phyloP scores from a whole-genome alignment of 805 yeast species.

The Cyberlindnera saturnus region DNA sequence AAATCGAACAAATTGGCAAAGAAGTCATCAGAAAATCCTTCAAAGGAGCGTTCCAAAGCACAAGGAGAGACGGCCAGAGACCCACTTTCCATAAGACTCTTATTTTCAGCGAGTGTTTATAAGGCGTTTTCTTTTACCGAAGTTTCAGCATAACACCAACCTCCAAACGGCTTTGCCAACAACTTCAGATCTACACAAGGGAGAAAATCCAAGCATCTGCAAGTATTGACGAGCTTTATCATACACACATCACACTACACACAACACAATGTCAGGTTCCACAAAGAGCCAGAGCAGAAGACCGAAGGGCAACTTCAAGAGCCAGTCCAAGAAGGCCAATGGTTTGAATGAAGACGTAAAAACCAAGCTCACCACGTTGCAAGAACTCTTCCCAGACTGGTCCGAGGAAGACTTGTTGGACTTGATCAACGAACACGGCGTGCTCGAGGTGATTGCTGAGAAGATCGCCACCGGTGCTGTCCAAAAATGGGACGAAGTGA shows the following conservation, averaged over 20 bases:
- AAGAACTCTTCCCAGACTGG: slow-evolving; percentile 95
- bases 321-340: slow-evolving; percentile 36
- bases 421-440: slow-evolving; percentile 70
- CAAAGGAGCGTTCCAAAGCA: no score
- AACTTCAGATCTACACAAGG: no score
- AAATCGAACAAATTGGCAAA: no score
- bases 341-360: slow-evolving; percentile 25
- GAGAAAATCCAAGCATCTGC: background rate
- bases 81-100: no score
- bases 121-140: no score
- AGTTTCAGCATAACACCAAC: no score
- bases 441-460: slow-evolving; percentile 74
- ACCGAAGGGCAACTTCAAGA: slow-evolving; percentile 33
- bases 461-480: slow-evolving; percentile 88
- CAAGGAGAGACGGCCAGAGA: no score
- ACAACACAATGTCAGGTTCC: slow-evolving; percentile 14
- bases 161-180: no score
- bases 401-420: slow-evolving; percentile 72
- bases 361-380: slow-evolving; percentile 46
- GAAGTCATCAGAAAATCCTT: no score
- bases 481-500: slow-evolving; percentile 90
- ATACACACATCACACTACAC: slow-evolving; percentile 2
- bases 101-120: no score
- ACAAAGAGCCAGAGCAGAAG: slow-evolving; percentile 18
- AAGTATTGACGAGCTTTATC: background rate